Evolutionary conservation across 495 filamentous ascomycete species (phyloP).

Genomic region (Hypoxylon perforatum): DNA sequence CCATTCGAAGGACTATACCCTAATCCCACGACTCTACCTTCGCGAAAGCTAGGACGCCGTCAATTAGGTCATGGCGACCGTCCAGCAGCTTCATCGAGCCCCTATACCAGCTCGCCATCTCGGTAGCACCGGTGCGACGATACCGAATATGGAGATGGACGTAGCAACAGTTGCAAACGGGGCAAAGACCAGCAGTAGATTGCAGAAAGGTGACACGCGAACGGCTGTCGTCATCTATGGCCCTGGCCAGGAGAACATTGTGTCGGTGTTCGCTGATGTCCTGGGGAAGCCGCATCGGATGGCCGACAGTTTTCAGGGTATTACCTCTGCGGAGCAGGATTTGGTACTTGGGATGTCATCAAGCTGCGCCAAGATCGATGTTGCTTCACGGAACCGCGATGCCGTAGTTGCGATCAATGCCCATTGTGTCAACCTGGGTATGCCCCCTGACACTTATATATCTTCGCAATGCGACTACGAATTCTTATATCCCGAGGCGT

Average conservation of each 20-base stretch:
- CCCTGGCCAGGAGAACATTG: constrained; percentile 70
- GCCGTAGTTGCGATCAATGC: constrained; percentile 73
- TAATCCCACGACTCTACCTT: constrained; percentile 11
- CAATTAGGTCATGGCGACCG: constrained; percentile 45
- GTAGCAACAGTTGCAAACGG: constrained; percentile 42
- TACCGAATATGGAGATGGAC: constrained; percentile 46
- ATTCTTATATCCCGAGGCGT: constrained; percentile 78
- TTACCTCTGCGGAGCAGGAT: constrained; percentile 60
- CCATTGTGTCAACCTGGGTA: constrained; percentile 76
- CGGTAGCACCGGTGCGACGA: constrained; percentile 40
- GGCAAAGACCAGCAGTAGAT: constrained; percentile 46
- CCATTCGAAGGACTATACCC: constrained; percentile 6
- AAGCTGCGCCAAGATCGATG: constrained; percentile 62
- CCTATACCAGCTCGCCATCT: constrained; percentile 50
- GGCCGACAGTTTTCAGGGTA: constrained; percentile 62
- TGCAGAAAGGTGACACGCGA: constrained; percentile 59
- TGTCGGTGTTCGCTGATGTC: constrained; percentile 74
- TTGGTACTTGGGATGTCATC: constrained; percentile 69
- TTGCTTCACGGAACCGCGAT: constrained; percentile 61
- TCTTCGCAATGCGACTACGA: constrained; percentile 79
- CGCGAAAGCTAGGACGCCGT: constrained; percentile 15
- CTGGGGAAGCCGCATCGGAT: constrained; percentile 73
- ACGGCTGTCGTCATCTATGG: constrained; percentile 71
- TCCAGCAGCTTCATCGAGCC: constrained; percentile 52
- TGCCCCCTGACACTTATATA: constrained; percentile 71